Base-by-base conservation (phyloP, 2,329 filamentous ascomycete species). In the Sclerotinia sclerotiorum region DNA sequence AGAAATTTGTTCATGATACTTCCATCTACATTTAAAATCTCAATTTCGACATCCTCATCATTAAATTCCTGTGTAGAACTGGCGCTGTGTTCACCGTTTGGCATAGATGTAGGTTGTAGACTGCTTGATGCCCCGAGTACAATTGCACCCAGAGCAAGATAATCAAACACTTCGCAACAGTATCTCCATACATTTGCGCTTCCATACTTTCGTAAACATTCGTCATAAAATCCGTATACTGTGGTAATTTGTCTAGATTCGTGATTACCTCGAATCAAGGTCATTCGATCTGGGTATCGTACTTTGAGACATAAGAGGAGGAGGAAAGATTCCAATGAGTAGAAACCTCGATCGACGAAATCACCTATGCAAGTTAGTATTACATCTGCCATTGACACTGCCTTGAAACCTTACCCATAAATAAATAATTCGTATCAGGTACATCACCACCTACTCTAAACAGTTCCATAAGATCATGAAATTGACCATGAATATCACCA, bases 131-230 rank as follows among this genome's bases (percentile, higher is more conserved):
- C 93, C 72, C 95, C 95, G n/a, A 97, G 87, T 8, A 99, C 97
- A 77, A 99, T 89, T 73, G 95, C 95, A 72, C 94, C 97, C 72
- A 99, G 87, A 73, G 95, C 94, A 95, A 99, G 88, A 79, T 97
- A 98, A 81, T 99, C 94, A 78, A 99, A 99, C 5, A 98, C 91
- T 76, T 99, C 95, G 81, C 94, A 97, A 82, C 94, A 99, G 78
- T 97, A 94, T 67, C 92, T 87, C 94, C 94, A 98, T 1, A 98
- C 94, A 75, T 97, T 98, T 49, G 94, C 94, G 77, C 91, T 97
- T 70, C 94, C 94, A 77, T 98, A 98, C 81, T 98, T 98, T 66
- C 94, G 86, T 72, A 97, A 84, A 77, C 94, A 98, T 81, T 98
- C 94, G 77, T 98, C 94, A 82, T 98, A 98, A 82, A 98, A 98